Base-by-base conservation (phyloP, 495 filamentous ascomycete species). In the Penicillium subrubescens region DNA sequence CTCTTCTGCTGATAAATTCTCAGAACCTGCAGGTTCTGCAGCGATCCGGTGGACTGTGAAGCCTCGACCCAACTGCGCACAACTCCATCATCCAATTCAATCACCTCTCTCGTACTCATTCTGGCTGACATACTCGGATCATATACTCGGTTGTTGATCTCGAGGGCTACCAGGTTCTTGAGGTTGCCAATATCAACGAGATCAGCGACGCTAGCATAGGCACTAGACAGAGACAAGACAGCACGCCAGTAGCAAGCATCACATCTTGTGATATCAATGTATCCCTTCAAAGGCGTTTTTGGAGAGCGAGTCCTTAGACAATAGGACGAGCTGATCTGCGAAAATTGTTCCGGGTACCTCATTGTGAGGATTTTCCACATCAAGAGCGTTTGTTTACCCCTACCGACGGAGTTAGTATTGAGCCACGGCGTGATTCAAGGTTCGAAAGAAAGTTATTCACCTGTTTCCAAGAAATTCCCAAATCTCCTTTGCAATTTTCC, bases 331-430 rank as follows among this genome's bases (percentile, higher is more conserved):
- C 67, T 54, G 21, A 70, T 0, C 15, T 63, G 33, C 21, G 57
- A 53, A 19, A 81, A 81, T 31, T 79, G 39, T 8, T 37, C n/a
- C 5, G 78, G 75, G 60, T 81, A 81, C 14, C 55, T 63, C 12
- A 62, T 74, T 10, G 71, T 65, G 44, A 81, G 69, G n/a, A 82
- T 64, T 46, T 77, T 81, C 80, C 80, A 82, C 75, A 78, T 77
- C 27, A 78, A 61, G 14, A 78, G 29, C 17, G 79, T 81, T 43
- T 69, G 67, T 35, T 80, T 81, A 7, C 71, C 66, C 55, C 80
- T 82, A 34, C 12, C 44, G 39, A 33, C 17, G 3, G 14, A 11
- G 46, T 70, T 61, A 69, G 41, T 14, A 5, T 31, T 15, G 37
- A 51, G 21, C 23, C 43, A 29, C 3, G 55, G 10, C 25, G 5